These are phyloP conservation scores for Umbelopsis ramanniana DNA, from an alignment of 192 early-diverging fungal species.

Conservation along the genomic window DNA sequence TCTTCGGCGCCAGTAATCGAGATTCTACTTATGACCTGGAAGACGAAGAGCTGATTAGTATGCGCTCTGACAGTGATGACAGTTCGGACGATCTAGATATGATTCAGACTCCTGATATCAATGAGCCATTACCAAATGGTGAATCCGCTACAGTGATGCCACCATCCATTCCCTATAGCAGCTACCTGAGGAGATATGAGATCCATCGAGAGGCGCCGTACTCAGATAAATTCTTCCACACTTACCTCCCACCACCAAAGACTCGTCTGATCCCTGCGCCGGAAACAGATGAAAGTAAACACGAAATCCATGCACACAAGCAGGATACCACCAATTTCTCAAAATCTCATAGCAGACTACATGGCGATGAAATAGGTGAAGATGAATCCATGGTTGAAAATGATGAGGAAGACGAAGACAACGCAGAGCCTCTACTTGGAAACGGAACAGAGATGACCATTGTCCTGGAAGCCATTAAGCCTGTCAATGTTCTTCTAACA, in stretches of 20 bases:
- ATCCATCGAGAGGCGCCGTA: slow-evolving; percentile 31
- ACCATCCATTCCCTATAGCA: slow-evolving; percentile 62
- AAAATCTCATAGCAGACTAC: slow-evolving; percentile 22
- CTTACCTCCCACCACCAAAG: slow-evolving; percentile 55
- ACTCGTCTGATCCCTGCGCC: slow-evolving; percentile 41
- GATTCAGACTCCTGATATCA: neutral
- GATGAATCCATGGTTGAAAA: neutral
- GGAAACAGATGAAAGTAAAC: neutral
- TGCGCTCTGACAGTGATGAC: slow-evolving; percentile 27
- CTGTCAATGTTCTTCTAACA: slow-evolving; percentile 65
- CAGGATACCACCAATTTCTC: neutral
- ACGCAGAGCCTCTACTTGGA: slow-evolving; percentile 12
- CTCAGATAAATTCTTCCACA: slow-evolving; percentile 35
- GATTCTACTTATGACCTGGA: neutral
- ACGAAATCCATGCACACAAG: neutral
- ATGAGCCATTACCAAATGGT: neutral
- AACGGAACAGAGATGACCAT: slow-evolving; percentile 51
- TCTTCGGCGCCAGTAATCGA: neutral
- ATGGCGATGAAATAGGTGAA: slow-evolving; percentile 7
- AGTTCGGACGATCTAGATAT: neutral
- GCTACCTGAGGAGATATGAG: slow-evolving; percentile 55
- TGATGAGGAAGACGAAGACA: slow-evolving; percentile 14
- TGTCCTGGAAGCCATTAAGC: slow-evolving; percentile 55
- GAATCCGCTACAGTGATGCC: slow-evolving; percentile 24
- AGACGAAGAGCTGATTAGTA: slow-evolving; percentile 21